Base-by-base conservation (phyloP, 352 stramenopile species). In the Aphanomyces stellatus region DNA sequence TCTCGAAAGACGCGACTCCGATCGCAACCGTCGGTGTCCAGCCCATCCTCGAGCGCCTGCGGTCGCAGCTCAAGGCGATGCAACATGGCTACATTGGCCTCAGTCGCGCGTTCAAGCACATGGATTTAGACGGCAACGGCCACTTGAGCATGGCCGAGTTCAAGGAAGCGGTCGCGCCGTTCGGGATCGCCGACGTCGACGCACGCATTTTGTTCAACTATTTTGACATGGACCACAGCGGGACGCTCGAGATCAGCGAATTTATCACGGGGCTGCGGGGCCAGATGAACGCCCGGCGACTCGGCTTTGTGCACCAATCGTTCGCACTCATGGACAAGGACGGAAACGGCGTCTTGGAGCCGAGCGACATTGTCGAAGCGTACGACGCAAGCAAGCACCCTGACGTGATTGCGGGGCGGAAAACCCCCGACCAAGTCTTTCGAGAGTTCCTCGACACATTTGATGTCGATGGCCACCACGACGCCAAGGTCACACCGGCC, bases 361-460 rank as follows among this genome's bases (percentile, higher is more conserved):
- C 84, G 10, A 84, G 81, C 40, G 83, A 92, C 63, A 80, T 95
- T 27, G 82, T 93, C 35, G 78, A 88, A 19, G 72, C 72, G 15
- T 97, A 95, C 70, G 82, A 96, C 59, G 87, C 88, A 7, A 86
- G 74, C 33, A 78, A 82, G 28, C 90, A 97, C 49, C 90, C 90
- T 3, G 88, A 93, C 30, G 90, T 97, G 42, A 48, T 94, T 4
- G 72, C 76, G 5, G 85, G 88, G 2, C 81, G 75, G 24, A 80
- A 87, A 61, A 87, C 80, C 13, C 61, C 68, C 3, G 81, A 94
- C 37, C 62, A 85, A 2, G 79, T 91, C 0, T 88, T 88, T 46
- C 68, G 81, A 31, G 86, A 96, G 53, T 95, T 96, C 42, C 77
- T 93, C 42, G 84, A 95, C 65, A 92, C 83, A 19, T 95, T 95